A percentile compares a stretch with the other conserved stretches of the same genome.
phyloP scores from a whole-genome alignment of 1,284 basidiomycete genomes.

The Ceratobasidium sp. region DNA sequence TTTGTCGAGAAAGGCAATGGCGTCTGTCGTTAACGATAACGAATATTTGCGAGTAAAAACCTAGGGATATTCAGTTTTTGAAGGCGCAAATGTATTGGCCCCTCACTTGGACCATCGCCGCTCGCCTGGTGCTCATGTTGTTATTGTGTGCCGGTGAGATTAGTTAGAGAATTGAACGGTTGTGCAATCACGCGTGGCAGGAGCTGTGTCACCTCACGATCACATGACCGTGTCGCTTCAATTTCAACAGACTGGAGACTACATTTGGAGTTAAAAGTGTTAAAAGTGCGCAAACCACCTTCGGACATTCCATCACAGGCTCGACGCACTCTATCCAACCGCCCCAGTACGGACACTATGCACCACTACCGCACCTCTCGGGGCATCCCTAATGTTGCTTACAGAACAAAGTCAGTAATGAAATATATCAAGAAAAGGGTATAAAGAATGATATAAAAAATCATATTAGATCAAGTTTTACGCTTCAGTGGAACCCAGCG shows the following conservation, averaged over 20 bases:
- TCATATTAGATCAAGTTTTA: constrained; percentile 49
- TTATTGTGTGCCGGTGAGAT: not conserved
- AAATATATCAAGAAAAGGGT: not conserved
- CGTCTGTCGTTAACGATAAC: constrained; percentile 81
- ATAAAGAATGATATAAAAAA: too few relatives aligned
- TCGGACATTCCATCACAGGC: too few relatives aligned
- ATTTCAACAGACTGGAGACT: not conserved
- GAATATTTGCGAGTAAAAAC: constrained; percentile 69
- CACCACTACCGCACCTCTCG: too few relatives aligned
- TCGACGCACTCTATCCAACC: too few relatives aligned
- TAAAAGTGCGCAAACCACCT: too few relatives aligned
- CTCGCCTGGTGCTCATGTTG: constrained; percentile 34
- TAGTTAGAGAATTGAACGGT: not conserved
- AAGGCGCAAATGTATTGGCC: not conserved
- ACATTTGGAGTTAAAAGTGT: too few relatives aligned
- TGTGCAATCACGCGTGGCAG: not conserved
- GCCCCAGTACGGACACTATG: too few relatives aligned
- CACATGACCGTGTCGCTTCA: constrained; percentile 37
- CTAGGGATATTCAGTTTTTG: constrained; percentile 16
- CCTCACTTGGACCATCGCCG: constrained; percentile 40
- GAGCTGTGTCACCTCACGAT: constrained; percentile 9
- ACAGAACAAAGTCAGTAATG: not conserved
- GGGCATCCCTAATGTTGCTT: too few relatives aligned
- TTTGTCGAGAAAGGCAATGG: constrained; percentile 72
- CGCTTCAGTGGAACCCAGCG: constrained; percentile 39